Percentiles rank a stretch among this genome's conserved stretches.
Conservation (phyloP, 441 rosid genomes). For the Adansonia gregorii region DNA sequence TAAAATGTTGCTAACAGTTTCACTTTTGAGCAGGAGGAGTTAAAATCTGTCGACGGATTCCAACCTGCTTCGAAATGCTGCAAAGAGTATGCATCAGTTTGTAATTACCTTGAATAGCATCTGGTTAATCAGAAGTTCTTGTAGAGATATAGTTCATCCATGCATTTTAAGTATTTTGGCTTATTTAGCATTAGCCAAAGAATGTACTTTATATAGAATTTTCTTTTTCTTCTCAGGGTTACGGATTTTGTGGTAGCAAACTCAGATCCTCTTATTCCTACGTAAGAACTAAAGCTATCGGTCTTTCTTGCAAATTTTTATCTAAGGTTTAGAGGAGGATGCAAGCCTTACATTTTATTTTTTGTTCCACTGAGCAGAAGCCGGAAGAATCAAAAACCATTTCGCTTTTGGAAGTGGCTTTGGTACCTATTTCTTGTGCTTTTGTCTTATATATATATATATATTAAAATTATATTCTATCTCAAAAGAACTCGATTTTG, state of each 20-base stretch:
- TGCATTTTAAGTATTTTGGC: neutral
- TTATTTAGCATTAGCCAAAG: neutral
- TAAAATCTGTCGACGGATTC: slow-evolving; percentile 46
- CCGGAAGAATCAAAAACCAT: no score
- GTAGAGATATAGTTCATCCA: neutral
- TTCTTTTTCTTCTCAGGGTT: slow-evolving; percentile 40
- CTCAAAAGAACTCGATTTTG: no score
- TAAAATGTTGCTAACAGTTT: slow-evolving; percentile 5
- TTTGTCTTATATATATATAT: no score
- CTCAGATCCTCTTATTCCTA: slow-evolving; percentile 69
- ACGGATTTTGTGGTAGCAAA: slow-evolving; percentile 61
- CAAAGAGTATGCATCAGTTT: slow-evolving; percentile 52
- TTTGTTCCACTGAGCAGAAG: no score
- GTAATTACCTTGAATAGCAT: neutral
- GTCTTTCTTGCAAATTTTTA: no score
- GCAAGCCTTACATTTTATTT: no score
- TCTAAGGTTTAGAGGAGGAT: no score
- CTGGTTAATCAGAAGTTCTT: neutral
- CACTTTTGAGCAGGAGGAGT: slow-evolving; percentile 48
- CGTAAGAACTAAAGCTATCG: slow-evolving; percentile 49
- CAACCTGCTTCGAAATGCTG: slow-evolving; percentile 54
- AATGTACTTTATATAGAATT: neutral
- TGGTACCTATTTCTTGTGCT: no score
- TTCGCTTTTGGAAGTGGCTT: no score
- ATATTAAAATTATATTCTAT: no score